Evolutionary conservation across 164 flowering plant species (phyloP).

Genomic region (Nymphaea colorata): DNA sequence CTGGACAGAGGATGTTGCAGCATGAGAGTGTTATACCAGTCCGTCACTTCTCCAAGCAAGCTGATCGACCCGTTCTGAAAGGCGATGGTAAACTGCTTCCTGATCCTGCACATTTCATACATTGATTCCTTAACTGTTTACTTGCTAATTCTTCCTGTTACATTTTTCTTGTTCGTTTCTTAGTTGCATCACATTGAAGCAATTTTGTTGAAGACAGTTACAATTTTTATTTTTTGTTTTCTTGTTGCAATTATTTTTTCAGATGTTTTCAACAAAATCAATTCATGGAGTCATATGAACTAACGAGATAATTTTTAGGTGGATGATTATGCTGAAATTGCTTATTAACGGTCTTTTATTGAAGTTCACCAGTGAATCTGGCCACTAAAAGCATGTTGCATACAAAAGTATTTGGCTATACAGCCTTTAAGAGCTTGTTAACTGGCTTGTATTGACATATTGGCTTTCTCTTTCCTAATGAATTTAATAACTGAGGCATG

Average conservation of each 20-base stretch:
- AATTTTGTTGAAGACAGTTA: neutral
- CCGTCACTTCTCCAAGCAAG: constrained; percentile 73
- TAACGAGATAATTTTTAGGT: no score
- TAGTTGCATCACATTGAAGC: neutral
- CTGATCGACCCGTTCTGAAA: constrained; percentile 39
- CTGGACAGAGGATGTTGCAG: constrained; percentile 32
- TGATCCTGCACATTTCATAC: neutral
- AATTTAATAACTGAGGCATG: no score
- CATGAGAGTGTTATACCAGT: constrained; percentile 32
- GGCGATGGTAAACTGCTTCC: constrained; percentile 69
- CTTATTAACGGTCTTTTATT: no score
- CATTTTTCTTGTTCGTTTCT: no score
- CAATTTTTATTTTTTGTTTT: neutral
- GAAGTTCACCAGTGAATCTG: no score
- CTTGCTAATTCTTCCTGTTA: neutral
- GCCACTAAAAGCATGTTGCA: no score
- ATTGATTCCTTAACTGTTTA: neutral
- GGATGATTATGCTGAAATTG: no score
- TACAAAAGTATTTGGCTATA: no score
- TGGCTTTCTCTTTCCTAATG: no score
- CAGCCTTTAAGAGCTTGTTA: no score
- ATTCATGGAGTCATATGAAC: neutral
- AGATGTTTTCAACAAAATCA: neutral
- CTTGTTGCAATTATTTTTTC: neutral
- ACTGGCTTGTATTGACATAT: no score